These are phyloP conservation scores for Penstemon eatonii DNA, from an alignment of 257 asterid genomes.

Conservation along the genomic window DNA sequence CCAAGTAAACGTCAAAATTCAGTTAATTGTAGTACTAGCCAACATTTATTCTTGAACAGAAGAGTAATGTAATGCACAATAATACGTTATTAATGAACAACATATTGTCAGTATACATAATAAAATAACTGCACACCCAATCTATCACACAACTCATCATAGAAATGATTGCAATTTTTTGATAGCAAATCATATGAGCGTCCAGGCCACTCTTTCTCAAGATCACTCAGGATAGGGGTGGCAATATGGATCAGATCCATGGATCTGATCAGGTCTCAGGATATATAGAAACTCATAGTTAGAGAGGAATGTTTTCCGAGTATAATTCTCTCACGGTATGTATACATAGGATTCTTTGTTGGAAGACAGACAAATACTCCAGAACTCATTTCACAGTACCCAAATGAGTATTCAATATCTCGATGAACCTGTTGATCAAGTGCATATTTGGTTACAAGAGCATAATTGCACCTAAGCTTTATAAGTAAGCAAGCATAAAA, in stretches of 20 bases:
- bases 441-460: slow-evolving; percentile 11
- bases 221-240: slow-evolving; percentile 91
- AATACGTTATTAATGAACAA: too few species aligned
- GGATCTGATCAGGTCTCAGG: too few species aligned
- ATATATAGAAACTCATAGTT: slow-evolving; percentile 78
- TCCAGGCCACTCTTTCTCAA: slow-evolving; percentile 98
- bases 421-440: slow-evolving; percentile 54
- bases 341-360: slow-evolving; percentile 87
- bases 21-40: too few species aligned
- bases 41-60: too few species aligned
- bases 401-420: slow-evolving; percentile 97
- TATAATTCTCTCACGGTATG: slow-evolving; percentile 70
- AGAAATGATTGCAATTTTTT: too few species aligned
- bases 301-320: slow-evolving; percentile 74
- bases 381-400: slow-evolving; percentile 91
- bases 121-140: too few species aligned
- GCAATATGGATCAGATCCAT: too few species aligned
- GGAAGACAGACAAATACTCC: slow-evolving; percentile 94
- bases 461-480: background rate
- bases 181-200: slow-evolving; percentile 56
- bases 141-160: too few species aligned
- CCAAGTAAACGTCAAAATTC: too few species aligned
- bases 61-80: too few species aligned
- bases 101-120: too few species aligned
- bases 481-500: background rate